Base-by-base conservation (phyloP, 1,284 basidiomycete species). In the Acaromyces ingoldii region DNA sequence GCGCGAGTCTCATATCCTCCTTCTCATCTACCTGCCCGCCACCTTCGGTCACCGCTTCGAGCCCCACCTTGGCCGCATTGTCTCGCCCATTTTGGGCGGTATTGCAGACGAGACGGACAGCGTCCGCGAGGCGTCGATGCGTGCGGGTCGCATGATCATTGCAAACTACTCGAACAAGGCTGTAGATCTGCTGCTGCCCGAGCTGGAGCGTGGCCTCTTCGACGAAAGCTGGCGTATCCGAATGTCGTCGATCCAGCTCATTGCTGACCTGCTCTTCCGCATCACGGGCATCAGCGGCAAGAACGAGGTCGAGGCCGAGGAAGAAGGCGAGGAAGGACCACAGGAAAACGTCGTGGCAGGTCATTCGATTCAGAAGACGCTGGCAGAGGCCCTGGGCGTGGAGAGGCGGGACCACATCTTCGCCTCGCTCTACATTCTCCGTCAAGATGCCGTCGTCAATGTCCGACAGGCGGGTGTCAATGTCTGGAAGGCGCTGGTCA, bases 121-220 rank as follows among this genome's bases (percentile, higher is more conserved):
- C 69, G 80, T 79, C 24, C 82, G 91, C 40, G 91, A 96, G 60
- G 92, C 93, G 13, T 92, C 93, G 4, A 96, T 98, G 92, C 84
- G 90, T 33, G 93, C 95, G n/a, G 93, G 93, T 58, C 83, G 93
- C 63, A 98, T 98, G 92, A 88, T 98, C 65, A 90, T 98, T 60
- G 87, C 86, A 56, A 96, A 96, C 77, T 96, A 98, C 79, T 88
- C 91, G 24, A 83, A 75, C 73, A 88, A 85, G 74, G 93, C 95
- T 3, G 89, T 98, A 52, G 93, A 98, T 63, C 80, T 99, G 26
- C 81, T 98, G 4, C 79, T 99, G 25, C 95, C 93, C 3, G 91
- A 97, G 76, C 83, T 99, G 43, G 92, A 98, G 77, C 83, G 82
- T 45, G 91, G 92, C 5, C 89, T 98, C 84, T 92, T 97, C 76